Evolutionary conservation across 352 stramenopile genomes (phyloP).

Genomic region (Phytopythium chamaehyphon): DNA sequence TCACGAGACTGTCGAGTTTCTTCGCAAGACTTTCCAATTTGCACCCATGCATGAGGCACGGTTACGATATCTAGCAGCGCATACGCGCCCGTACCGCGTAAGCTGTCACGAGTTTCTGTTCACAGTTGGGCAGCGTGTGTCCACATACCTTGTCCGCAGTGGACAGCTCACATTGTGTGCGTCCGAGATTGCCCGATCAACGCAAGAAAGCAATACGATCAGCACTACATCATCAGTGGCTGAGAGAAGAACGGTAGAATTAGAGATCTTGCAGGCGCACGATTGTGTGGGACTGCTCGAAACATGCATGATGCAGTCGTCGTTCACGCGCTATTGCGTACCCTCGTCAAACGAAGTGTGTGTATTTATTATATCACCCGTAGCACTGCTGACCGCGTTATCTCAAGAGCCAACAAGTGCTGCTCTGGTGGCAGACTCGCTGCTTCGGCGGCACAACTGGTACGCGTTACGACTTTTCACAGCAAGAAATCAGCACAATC

Average conservation of each 20-base stretch:
- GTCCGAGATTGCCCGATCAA: slow-evolving; percentile 21
- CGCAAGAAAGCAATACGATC: not conserved
- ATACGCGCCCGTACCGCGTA: slow-evolving; percentile 26
- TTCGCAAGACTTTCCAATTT: slow-evolving; percentile 47
- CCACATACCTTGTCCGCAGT: slow-evolving; percentile 36
- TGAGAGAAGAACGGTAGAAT: slow-evolving; percentile 38
- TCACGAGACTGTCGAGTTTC: slow-evolving; percentile 12
- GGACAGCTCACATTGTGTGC: slow-evolving; percentile 44
- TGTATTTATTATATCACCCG: slow-evolving; percentile 33
- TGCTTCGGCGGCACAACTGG: slow-evolving; percentile 41
- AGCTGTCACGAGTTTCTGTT: slow-evolving; percentile 49
- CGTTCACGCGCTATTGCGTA: slow-evolving; percentile 46
- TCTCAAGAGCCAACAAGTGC: slow-evolving; percentile 30
- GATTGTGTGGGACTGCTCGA: slow-evolving; percentile 45
- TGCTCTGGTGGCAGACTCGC: slow-evolving; percentile 31
- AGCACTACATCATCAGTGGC: slow-evolving; percentile 3
- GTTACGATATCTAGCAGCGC: slow-evolving; percentile 41
- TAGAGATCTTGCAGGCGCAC: slow-evolving; percentile 49
- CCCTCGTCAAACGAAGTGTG: slow-evolving; percentile 25
- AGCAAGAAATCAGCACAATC: slow-evolving; percentile 55
- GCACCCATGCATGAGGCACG: slow-evolving; percentile 25
- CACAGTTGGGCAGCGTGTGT: slow-evolving; percentile 38
- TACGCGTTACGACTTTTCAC: slow-evolving; percentile 53
- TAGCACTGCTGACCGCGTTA: slow-evolving; percentile 23
- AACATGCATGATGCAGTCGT: slow-evolving; percentile 22